Evolutionary conservation across 139 green algal species (phyloP).

Genomic region (Volvox reticuliferus): DNA sequence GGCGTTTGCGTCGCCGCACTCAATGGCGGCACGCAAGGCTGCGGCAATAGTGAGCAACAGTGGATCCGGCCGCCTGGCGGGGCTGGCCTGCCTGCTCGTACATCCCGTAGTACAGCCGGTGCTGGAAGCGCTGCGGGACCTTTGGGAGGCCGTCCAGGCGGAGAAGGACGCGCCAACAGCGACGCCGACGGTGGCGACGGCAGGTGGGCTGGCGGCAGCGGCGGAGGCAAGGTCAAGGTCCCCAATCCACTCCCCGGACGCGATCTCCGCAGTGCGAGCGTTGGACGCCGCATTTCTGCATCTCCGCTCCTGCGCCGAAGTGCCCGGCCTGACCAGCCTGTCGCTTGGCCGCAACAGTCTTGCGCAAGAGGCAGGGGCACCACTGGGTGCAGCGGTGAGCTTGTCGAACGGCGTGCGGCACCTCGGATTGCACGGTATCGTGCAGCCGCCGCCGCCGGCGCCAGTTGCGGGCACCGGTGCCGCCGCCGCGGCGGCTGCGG

Average conservation of each 20-base stretch:
- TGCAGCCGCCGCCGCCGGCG: constrained; percentile 1
- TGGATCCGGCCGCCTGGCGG: not conserved
- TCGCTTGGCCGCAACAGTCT: constrained; percentile 20
- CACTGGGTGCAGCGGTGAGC: constrained; percentile 29
- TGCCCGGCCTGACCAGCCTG: constrained; percentile 17
- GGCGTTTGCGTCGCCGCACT: constrained; percentile 2
- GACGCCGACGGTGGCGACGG: not conserved
- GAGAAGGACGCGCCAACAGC: not conserved
- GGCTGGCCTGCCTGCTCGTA: constrained; percentile 31
- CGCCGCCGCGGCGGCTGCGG: constrained; percentile 36
- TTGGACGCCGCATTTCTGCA: not conserved
- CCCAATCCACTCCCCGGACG: not conserved
- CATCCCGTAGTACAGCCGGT: constrained; percentile 35
- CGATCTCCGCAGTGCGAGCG: not conserved
- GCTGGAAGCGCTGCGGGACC: constrained; percentile 6
- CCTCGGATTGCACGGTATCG: constrained; percentile 13
- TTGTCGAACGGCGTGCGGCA: not conserved
- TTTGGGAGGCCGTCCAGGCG: not conserved
- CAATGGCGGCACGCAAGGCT: not conserved
- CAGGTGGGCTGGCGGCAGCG: not conserved
- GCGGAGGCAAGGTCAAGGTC: not conserved
- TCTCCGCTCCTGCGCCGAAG: constrained; percentile 1
- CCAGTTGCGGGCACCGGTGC: not conserved
- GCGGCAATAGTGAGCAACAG: not conserved
- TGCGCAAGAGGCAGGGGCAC: not conserved